Conservation (phyloP, 73 alveolate species). For the Stentor coeruleus region DNA sequence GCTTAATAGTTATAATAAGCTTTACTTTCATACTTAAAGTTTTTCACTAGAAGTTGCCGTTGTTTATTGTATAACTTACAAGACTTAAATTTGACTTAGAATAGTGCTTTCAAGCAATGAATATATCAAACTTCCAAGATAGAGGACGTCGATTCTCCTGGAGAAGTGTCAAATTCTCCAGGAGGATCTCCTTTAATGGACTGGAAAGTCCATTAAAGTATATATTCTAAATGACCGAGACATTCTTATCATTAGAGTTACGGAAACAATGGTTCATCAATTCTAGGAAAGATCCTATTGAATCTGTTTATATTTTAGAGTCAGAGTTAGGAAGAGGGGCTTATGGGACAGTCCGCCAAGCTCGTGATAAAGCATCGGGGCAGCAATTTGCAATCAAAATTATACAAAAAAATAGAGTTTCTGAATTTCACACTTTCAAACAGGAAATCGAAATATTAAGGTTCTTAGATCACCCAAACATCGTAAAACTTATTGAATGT, state of each 20-base stretch:
- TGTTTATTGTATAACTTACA: no score
- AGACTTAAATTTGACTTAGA: no score
- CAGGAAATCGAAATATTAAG: background rate
- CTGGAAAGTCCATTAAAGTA: no score
- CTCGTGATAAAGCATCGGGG: conserved; percentile 41
- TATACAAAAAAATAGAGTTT: conserved; percentile 35
- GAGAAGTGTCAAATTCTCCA: no score
- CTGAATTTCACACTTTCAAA: background rate
- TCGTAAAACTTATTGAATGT: conserved; percentile 10
- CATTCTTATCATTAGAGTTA: background rate
- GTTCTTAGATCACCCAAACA: conserved; percentile 23
- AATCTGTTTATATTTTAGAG: conserved; percentile 37
- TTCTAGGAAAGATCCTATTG: background rate
- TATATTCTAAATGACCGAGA: background rate
- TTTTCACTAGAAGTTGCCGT: no score
- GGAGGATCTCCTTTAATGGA: no score
- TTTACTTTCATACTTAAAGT: no score
- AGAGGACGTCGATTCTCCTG: no score
- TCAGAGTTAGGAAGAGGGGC: conserved; percentile 66
- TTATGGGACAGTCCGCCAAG: conserved; percentile 61
- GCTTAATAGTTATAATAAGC: no score
- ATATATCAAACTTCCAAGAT: no score
- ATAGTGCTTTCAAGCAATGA: no score
- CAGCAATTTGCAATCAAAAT: conserved; percentile 59
- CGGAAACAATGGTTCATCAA: conserved; percentile 20